Evolutionary conservation across 108 stramenopile genomes (phyloP).

Genomic region (Aurantiochytrium sp.): DNA sequence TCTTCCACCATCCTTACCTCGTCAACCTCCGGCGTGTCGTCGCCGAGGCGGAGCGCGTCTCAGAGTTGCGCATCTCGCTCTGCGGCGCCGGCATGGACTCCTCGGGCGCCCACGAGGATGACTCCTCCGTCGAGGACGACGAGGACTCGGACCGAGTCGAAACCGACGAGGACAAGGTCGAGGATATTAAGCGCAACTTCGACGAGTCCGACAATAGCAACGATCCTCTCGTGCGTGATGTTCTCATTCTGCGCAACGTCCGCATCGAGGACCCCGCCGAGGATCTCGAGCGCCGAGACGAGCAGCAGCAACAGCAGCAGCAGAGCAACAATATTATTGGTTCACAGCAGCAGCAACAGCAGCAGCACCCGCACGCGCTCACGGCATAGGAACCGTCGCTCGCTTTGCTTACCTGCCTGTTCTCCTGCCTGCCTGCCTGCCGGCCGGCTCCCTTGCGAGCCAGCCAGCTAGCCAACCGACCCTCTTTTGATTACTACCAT

Average conservation of each 20-base stretch:
- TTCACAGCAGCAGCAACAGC: not conserved
- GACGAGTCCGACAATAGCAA: no score
- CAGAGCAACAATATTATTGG: not conserved
- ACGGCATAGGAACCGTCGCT: not conserved
- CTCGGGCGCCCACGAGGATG: not conserved
- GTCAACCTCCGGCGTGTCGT: not conserved
- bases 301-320: not conserved
- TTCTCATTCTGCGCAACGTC: not conserved
- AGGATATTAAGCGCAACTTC: no score
- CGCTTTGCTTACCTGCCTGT: no score
- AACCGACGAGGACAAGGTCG: no score
- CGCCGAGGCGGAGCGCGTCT: conserved; percentile 4
- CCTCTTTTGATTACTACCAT: no score
- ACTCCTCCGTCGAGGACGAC: not conserved
- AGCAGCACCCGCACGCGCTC: not conserved
- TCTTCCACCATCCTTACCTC: conserved; percentile 11
- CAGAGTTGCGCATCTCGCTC: not conserved
- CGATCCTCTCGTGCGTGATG: no score
- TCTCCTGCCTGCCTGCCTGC: no score
- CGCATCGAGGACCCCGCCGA: not conserved
- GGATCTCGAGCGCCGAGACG: not conserved
- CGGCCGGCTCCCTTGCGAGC: no score
- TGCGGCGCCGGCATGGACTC: not conserved
- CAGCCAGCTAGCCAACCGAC: no score
- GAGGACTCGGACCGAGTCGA: not conserved